These are phyloP conservation scores for Suhomyces sp. DNA, from an alignment of 805 yeast genomes.

Conservation along the genomic window DNA sequence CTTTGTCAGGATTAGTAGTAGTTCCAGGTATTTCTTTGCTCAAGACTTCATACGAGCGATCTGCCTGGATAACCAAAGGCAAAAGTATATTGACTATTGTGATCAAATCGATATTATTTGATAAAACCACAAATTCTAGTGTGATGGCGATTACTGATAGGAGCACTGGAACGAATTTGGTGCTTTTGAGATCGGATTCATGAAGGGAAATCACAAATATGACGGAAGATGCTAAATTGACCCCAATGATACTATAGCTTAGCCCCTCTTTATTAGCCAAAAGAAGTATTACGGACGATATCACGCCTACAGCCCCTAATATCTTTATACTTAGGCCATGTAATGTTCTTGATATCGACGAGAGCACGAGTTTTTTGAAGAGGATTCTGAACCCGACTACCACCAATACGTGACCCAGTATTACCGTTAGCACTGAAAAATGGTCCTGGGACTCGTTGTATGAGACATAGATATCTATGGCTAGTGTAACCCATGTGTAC, in stretches of 20 bases:
- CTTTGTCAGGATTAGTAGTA: not conserved
- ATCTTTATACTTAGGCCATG: slow-evolving; percentile 1
- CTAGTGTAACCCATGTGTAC: slow-evolving; percentile 27
- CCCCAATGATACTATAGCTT: slow-evolving; percentile 20
- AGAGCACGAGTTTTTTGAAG: slow-evolving; percentile 6
- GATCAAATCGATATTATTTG: slow-evolving; percentile 6
- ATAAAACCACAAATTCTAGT: slow-evolving; percentile 21
- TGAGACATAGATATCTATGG: slow-evolving; percentile 22
- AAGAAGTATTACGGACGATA: slow-evolving; percentile 4
- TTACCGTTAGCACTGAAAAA: slow-evolving; percentile 6
- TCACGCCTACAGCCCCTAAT: slow-evolving; percentile 1
- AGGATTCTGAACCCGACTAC: slow-evolving; percentile 13
- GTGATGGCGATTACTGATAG: slow-evolving; percentile 15
- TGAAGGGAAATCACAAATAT: slow-evolving; percentile 25
- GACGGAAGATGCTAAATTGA: slow-evolving; percentile 22
- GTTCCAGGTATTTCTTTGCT: not conserved
- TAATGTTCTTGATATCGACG: slow-evolving; percentile 9
- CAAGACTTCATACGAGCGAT: slow-evolving; percentile 8
- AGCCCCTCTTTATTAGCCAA: slow-evolving; percentile 4
- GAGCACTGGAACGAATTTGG: slow-evolving; percentile 14
- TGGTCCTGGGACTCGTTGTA: slow-evolving; percentile 6
- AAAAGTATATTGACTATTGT: slow-evolving; percentile 12
- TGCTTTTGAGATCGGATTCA: slow-evolving; percentile 16
- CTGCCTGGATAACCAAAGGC: slow-evolving; percentile 22
- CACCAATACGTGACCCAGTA: slow-evolving; percentile 19